Base-by-base conservation (phyloP, 768 basidiomycete genomes). In the Termitomyces sp. region DNA sequence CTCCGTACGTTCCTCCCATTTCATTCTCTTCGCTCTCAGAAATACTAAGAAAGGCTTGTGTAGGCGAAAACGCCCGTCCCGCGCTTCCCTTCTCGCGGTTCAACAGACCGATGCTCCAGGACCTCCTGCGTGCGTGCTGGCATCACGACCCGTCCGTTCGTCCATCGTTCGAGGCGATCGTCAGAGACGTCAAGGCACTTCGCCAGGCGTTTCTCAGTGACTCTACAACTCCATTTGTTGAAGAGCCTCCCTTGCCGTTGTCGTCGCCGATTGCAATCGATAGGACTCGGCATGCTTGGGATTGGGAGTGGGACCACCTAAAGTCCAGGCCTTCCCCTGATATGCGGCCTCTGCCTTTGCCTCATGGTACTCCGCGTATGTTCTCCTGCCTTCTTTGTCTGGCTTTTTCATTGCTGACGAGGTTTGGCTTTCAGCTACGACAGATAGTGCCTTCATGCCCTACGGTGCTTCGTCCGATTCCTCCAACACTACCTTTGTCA, bases 81-180 rank as follows among this genome's bases (percentile, higher is more conserved):
- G 27, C 47, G 8, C 0, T 48, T 30, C 30, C 30, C 6, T 46
- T 66, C 18, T 48, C 47, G 30, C 30, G 33, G 0, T 63, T 76
- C 61, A 66, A 69, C 48, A 69, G 69, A 3, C 65, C 74, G 1
- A 68, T 67, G 2, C 69, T 77, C 37, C 73, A 74, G 63, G 71
- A 77, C 11, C 71, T 88, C 48, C 70, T 92, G n/a, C 70, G 72
- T 13, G 44, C 65, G 3, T 87, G 84, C 62, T 91, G 89, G 89
- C 69, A 77, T 45, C 74, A 70, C 4, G 6, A 75, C 82, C 54
- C 82, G 85, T 1, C 61, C 67, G 8, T 58, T n/a, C 78, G 89
- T 0, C 83, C 85, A 3, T 58, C 76, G 0, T 91, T 91, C 65
- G 67, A 73, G n/a, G 64, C 71, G 31, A 72, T 88, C 30, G 78